Evolutionary conservation across 2,329 filamentous ascomycete species (phyloP).

Genomic region (Phaeosphaeriaceae sp.): DNA sequence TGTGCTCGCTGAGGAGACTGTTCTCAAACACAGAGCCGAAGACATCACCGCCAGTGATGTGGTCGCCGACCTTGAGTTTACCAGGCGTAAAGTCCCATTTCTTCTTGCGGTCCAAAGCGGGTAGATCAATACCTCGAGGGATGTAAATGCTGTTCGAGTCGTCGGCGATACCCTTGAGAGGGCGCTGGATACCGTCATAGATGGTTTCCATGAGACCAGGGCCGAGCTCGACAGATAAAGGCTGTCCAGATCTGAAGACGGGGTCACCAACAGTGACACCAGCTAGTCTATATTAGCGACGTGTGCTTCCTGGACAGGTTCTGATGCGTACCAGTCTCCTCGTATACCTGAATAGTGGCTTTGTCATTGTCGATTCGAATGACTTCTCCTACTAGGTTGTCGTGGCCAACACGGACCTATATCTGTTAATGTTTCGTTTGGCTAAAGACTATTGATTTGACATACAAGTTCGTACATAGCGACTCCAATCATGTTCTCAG

Average conservation of each 20-base stretch:
- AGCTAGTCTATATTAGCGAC: slow-evolving; percentile 61
- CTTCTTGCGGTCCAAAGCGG: slow-evolving; percentile 86
- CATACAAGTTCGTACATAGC: slow-evolving; percentile 98
- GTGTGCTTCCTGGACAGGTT: neutral
- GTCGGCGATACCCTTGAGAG: slow-evolving; percentile 82
- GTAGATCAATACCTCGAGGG: slow-evolving; percentile 87
- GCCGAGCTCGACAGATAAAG: slow-evolving; percentile 94
- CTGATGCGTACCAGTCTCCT: slow-evolving; percentile 81
- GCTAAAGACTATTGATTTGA: slow-evolving; percentile 14
- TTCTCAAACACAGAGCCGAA: slow-evolving; percentile 97
- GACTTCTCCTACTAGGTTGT: slow-evolving; percentile 92
- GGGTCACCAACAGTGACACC: slow-evolving; percentile 96
- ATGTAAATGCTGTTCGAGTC: slow-evolving; percentile 92
- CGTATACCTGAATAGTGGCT: slow-evolving; percentile 98
- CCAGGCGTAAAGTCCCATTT: slow-evolving; percentile 95
- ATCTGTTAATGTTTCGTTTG: slow-evolving; percentile 14
- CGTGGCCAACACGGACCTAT: slow-evolving; percentile 89
- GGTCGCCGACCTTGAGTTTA: slow-evolving; percentile 90
- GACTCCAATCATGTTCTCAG: slow-evolving; percentile 98
- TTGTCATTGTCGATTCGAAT: slow-evolving; percentile 97
- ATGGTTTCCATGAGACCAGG: slow-evolving; percentile 98
- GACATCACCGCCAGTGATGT: slow-evolving; percentile 94
- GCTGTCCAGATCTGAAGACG: slow-evolving; percentile 88
- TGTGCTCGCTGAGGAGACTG: slow-evolving; percentile 91
- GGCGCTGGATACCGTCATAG: slow-evolving; percentile 98